Evolutionary conservation across 345 rosid genomes (phyloP).

Genomic region (Lepidium sativum): DNA sequence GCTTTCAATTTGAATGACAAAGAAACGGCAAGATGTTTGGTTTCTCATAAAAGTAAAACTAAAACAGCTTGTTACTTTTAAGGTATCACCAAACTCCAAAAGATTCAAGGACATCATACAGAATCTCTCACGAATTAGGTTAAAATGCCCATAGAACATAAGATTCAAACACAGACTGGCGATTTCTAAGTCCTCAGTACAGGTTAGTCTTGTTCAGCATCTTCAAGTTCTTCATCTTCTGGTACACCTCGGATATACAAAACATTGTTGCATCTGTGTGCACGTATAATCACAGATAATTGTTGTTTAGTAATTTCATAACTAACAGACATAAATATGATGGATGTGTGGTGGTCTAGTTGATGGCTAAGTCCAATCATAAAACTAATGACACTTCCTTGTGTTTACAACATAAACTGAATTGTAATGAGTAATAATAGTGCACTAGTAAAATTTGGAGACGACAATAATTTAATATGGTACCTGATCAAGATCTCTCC

Average conservation of each 20-base stretch:
- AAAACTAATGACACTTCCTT: not conserved
- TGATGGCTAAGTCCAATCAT: not conserved
- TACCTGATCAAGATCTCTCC: constrained; percentile 95
- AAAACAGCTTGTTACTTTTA: not conserved
- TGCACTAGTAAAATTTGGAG: too few relatives aligned
- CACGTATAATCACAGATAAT: not conserved
- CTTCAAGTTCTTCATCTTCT: constrained; percentile 86
- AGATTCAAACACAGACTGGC: not conserved
- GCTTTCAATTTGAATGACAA: not conserved
- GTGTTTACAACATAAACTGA: not conserved
- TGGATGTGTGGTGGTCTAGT: not conserved
- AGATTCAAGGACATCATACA: not conserved
- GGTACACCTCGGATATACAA: constrained; percentile 89
- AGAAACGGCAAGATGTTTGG: not conserved
- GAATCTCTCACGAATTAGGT: not conserved
- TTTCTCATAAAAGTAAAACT: not conserved
- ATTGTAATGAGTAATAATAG: not conserved
- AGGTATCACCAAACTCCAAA: not conserved
- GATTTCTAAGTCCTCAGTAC: not conserved
- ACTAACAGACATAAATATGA: not conserved
- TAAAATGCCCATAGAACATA: constrained; percentile 1
- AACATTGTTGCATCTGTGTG: constrained; percentile 81
- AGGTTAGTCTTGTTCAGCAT: constrained; percentile 65
- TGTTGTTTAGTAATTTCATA: not conserved
- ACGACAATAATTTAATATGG: not conserved